phyloP scores from a whole-genome alignment of 2,329 filamentous ascomycete genomes.

The Arachnopeziza araneosa region DNA sequence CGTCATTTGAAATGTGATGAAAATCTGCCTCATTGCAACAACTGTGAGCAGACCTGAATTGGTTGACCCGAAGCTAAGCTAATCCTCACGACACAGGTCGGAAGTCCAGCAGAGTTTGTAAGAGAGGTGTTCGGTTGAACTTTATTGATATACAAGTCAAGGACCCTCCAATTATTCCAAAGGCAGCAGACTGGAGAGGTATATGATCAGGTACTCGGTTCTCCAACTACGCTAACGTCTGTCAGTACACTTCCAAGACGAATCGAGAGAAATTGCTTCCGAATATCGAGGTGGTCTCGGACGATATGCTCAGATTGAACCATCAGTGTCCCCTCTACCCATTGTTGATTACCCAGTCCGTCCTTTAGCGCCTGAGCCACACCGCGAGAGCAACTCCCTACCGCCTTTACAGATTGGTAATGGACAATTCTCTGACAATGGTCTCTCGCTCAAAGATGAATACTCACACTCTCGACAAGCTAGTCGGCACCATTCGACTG shows the following conservation, averaged over 20 bases:
- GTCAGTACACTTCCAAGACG: slow-evolving; percentile 74
- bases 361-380: not conserved
- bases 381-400: slow-evolving; percentile 21
- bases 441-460: slow-evolving; percentile 6
- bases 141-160: slow-evolving; percentile 82
- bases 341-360: slow-evolving; percentile 22
- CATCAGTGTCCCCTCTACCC: slow-evolving; percentile 25
- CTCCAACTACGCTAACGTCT: slow-evolving; percentile 9
- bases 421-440: slow-evolving; percentile 22
- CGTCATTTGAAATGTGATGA: slow-evolving; percentile 91
- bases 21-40: slow-evolving; percentile 36
- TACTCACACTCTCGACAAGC: slow-evolving; percentile 23
- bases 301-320: slow-evolving; percentile 58
- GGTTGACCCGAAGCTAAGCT: slow-evolving; percentile 34
- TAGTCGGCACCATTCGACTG: slow-evolving; percentile 30
- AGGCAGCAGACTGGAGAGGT: slow-evolving; percentile 61
- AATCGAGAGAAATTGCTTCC: slow-evolving; percentile 83
- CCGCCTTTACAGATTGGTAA: slow-evolving; percentile 25
- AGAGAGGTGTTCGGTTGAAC: slow-evolving; percentile 80
- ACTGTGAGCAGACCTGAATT: slow-evolving; percentile 31
- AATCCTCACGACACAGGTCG: slow-evolving; percentile 46
- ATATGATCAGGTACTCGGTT: slow-evolving; percentile 2
- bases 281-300: slow-evolving; percentile 78
- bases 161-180: slow-evolving; percentile 55
- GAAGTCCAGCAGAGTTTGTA: slow-evolving; percentile 81